Evolutionary conservation across 2,329 filamentous ascomycete species (phyloP).

Genomic region (Curvularia sp.): DNA sequence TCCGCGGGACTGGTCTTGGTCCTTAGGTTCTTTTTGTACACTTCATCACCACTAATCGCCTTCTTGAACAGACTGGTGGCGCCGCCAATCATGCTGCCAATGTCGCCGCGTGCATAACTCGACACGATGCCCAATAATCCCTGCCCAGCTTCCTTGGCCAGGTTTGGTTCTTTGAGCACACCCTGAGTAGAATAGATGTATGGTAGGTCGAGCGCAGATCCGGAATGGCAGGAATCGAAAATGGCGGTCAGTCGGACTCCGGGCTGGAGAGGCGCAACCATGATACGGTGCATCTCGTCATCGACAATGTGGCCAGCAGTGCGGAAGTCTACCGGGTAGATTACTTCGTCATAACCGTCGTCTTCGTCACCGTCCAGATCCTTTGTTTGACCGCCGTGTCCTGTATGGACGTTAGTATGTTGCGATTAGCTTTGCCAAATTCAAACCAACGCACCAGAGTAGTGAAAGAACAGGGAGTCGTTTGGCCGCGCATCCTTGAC

Average conservation of each 20-base stretch:
- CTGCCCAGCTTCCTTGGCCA: slow-evolving; percentile 79
- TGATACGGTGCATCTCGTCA: slow-evolving; percentile 81
- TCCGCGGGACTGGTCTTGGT: slow-evolving; percentile 95
- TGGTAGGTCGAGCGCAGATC: slow-evolving; percentile 77
- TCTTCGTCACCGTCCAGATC: slow-evolving; percentile 82
- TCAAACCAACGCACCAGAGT: slow-evolving; percentile 72
- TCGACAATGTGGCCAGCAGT: slow-evolving; percentile 82
- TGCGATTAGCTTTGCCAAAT: not conserved
- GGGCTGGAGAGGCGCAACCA: slow-evolving; percentile 77
- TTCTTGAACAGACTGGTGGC: slow-evolving; percentile 89
- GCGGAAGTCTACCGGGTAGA: slow-evolving; percentile 83
- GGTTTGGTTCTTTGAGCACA: slow-evolving; percentile 80
- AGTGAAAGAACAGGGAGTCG: slow-evolving; percentile 97
- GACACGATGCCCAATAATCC: slow-evolving; percentile 75
- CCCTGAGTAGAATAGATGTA: slow-evolving; percentile 84
- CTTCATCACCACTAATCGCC: slow-evolving; percentile 78
- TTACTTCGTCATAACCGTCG: slow-evolving; percentile 82
- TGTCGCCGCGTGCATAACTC: slow-evolving; percentile 82
- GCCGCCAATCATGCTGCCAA: slow-evolving; percentile 79
- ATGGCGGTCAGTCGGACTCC: slow-evolving; percentile 86
- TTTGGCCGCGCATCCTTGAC: slow-evolving; percentile 92
- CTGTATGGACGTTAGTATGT: slow-evolving; percentile 49
- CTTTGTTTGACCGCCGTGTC: slow-evolving; percentile 81
- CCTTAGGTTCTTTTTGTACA: slow-evolving; percentile 78
- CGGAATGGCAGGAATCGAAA: slow-evolving; percentile 83